Evolutionary conservation across 768 basidiomycete genomes (phyloP).

Genomic region (Amanita pseudoporphyria): DNA sequence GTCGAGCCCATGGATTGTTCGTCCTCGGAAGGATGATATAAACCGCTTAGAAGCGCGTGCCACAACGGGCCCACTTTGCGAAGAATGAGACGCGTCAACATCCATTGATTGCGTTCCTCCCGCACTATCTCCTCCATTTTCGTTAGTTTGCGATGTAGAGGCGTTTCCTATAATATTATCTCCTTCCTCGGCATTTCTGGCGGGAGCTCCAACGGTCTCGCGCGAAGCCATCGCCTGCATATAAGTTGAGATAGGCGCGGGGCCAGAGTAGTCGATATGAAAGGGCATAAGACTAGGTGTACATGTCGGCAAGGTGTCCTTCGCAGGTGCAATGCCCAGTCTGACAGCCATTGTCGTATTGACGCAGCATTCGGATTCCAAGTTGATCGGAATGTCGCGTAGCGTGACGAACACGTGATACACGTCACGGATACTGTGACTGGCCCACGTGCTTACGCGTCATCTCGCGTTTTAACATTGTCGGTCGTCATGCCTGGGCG

Average conservation of each 20-base stretch:
- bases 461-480: no score
- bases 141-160: background rate
- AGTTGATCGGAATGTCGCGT: background rate
- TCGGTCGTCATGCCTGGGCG: slow-evolving; percentile 6
- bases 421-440: background rate
- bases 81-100: background rate
- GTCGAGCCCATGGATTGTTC: slow-evolving; percentile 59
- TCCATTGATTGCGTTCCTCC: background rate
- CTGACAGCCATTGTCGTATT: background rate
- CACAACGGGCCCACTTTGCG: slow-evolving; percentile 2
- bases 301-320: slow-evolving; percentile 25
- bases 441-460: background rate
- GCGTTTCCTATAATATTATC: background rate
- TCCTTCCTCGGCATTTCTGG: background rate
- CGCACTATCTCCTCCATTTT: background rate
- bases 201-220: slow-evolving; percentile 20
- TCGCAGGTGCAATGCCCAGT: background rate
- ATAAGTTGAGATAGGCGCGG: slow-evolving; percentile 66
- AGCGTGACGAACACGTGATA: background rate
- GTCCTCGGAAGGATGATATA: slow-evolving; percentile 63
- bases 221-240: slow-evolving; percentile 46
- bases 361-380: background rate
- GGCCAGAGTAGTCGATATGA: slow-evolving; percentile 59
- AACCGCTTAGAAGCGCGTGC: slow-evolving; percentile 28
- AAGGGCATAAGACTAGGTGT: slow-evolving; percentile 78